Conservation (phyloP, 179 eudicot species). For the Vitellaria paradoxa region DNA sequence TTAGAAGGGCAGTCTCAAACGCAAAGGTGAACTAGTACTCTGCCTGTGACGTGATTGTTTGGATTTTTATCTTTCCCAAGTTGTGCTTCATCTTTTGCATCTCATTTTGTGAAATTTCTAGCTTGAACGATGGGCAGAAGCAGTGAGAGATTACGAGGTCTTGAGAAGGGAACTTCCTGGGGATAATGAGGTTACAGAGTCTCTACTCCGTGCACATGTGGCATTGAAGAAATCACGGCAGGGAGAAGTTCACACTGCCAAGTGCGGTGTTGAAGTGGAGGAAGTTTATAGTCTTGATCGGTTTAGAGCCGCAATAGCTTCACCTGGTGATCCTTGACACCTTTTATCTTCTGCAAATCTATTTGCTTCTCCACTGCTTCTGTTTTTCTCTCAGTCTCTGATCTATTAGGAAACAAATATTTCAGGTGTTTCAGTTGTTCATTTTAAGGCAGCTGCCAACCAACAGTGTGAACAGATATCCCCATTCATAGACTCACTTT, state of each 20-base stretch:
- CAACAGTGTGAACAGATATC: constrained; percentile 21
- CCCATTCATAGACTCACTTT: constrained; percentile 13
- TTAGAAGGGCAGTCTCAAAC: constrained; percentile 38
- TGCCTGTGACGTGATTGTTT: too few relatives aligned
- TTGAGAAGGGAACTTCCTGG: constrained; percentile 30
- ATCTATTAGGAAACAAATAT: not conserved
- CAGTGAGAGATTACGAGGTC: constrained; percentile 35
- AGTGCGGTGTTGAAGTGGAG: constrained; percentile 11
- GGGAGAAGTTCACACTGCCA: constrained; percentile 18
- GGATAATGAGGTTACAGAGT: constrained; percentile 32
- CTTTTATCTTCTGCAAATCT: not conserved
- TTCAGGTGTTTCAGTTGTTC: constrained; percentile 18
- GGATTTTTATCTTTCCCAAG: not conserved
- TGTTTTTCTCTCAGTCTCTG: not conserved
- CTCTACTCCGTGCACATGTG: constrained; percentile 31
- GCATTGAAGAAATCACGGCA: constrained; percentile 26
- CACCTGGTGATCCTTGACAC: constrained; percentile 20
- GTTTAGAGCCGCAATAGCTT: constrained; percentile 20
- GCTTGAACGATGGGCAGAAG: constrained; percentile 39
- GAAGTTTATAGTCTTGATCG: constrained; percentile 18
- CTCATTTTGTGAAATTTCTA: constrained; percentile 8
- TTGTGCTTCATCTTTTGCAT: not conserved
- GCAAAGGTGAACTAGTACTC: constrained; percentile 29
- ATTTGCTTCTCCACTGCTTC: too few relatives aligned
- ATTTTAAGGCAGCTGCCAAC: constrained; percentile 11